Evolutionary conservation across 495 filamentous ascomycete genomes (phyloP).

Genomic region (Talaromyces wortmannii): DNA sequence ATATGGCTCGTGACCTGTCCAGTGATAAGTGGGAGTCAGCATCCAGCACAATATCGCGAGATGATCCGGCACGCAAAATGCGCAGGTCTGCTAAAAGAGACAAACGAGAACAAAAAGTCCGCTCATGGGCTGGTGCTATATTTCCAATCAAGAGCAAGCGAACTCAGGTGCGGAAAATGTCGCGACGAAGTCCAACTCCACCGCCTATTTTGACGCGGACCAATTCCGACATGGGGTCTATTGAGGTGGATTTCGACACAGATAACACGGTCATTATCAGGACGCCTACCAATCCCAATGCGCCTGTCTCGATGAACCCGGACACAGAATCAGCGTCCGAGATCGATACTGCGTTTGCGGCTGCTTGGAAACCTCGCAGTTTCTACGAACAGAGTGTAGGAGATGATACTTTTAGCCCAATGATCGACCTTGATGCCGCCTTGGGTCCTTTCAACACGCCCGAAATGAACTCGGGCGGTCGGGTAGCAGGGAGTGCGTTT

Average conservation of each 20-base stretch:
- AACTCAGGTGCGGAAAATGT: conserved; percentile 25
- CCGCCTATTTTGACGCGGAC: conserved; percentile 35
- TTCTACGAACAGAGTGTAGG: conserved; percentile 40
- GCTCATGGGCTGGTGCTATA: conserved; percentile 73
- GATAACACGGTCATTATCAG: conserved; percentile 45
- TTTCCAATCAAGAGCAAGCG: conserved; percentile 59
- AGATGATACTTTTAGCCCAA: conserved; percentile 58
- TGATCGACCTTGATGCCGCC: conserved; percentile 95
- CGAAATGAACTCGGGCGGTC: conserved; percentile 28
- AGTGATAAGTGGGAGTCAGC: conserved; percentile 4
- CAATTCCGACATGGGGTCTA: conserved; percentile 34
- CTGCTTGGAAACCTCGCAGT: conserved; percentile 41
- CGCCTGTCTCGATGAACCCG: conserved; percentile 14
- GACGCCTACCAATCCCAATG: conserved; percentile 31
- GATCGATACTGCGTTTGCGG: conserved; percentile 22
- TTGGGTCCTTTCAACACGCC: conserved; percentile 88
- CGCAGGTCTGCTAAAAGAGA: conserved; percentile 51
- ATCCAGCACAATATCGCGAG: conserved; percentile 1
- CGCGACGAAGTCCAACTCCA: conserved; percentile 24
- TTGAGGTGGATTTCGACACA: conserved; percentile 47
- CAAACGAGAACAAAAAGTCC: conserved; percentile 68
- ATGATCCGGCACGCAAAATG: conserved; percentile 11
- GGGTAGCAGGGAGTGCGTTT: conserved; percentile 48
- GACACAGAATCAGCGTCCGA: conserved; percentile 17
- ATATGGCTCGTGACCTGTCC: background rate